Percentiles rank a stretch among this genome's conserved stretches.
phyloP scores from a whole-genome alignment of 805 yeast genomes.

The Candida oleophila region DNA sequence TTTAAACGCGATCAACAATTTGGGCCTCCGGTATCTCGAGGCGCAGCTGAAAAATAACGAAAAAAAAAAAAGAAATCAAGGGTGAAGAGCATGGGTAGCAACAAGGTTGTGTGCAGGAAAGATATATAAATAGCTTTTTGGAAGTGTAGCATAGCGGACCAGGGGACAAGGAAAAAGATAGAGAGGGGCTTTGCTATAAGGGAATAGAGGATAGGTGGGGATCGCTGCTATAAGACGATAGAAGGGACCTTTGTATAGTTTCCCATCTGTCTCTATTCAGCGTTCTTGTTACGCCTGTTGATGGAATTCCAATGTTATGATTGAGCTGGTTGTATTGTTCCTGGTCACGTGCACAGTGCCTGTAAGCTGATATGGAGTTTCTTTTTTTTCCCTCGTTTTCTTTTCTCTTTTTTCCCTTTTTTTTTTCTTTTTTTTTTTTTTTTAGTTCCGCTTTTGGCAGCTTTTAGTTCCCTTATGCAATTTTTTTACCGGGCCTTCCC shows the following conservation, averaged over 20 bases:
- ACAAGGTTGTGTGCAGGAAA: background rate
- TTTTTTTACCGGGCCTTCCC: background rate
- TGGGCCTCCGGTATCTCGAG: background rate
- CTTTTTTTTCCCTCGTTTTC: background rate
- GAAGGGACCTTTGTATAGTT: too few relatives aligned
- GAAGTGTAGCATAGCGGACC: too few relatives aligned
- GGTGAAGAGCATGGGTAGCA: background rate
- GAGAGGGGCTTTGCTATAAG: too few relatives aligned
- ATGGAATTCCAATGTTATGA: background rate
- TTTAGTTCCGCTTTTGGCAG: too few relatives aligned
- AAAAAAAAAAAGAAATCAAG: background rate
- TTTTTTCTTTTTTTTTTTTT: background rate
- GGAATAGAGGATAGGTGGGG: too few relatives aligned
- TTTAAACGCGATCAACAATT: constrained; percentile 1
- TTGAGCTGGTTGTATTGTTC: background rate
- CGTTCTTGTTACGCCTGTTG: background rate
- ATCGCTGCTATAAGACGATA: too few relatives aligned
- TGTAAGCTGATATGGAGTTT: background rate
- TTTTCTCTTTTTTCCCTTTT: background rate
- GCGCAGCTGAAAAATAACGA: background rate
- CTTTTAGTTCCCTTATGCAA: too few relatives aligned
- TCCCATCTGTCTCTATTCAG: too few relatives aligned
- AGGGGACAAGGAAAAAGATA: too few relatives aligned
- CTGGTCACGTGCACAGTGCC: background rate
- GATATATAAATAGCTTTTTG: background rate